phyloP scores from a whole-genome alignment of 176 grass and related monocot genomes.

The Oryza australiensis region DNA sequence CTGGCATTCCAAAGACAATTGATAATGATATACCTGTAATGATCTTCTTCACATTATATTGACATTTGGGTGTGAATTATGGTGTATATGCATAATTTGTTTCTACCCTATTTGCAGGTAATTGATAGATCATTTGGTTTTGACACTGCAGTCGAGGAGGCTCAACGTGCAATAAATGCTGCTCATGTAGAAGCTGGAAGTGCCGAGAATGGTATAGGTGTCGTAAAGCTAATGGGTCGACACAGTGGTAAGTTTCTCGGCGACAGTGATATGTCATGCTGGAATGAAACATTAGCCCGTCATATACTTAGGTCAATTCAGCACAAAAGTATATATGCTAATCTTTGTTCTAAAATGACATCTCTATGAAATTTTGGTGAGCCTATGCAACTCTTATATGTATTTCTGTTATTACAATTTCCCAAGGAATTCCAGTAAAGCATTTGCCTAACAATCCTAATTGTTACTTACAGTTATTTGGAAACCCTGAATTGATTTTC shows the following conservation, averaged over 20 bases:
- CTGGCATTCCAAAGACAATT: conserved; percentile 95
- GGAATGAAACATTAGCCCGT: not conserved
- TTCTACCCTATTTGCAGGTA: conserved; percentile 53
- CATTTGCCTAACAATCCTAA: conserved; percentile 3
- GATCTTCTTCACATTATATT: not conserved
- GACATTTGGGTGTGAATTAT: conserved; percentile 21
- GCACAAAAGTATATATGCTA: not conserved
- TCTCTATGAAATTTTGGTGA: not conserved
- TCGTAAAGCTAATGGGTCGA: conserved; percentile 97
- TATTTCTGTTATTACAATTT: not conserved
- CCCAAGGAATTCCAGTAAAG: not conserved
- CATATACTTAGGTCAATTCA: not conserved
- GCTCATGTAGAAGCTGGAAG: conserved; percentile 98
- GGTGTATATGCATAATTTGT: not conserved
- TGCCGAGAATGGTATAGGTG: conserved; percentile 92
- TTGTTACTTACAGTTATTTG: not conserved
- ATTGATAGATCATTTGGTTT: conserved; percentile 99
- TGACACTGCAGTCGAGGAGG: conserved; percentile 95
- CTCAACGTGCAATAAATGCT: conserved; percentile 96
- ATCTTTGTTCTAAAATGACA: conserved; percentile 12
- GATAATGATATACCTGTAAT: conserved; percentile 94
- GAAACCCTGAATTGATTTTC: not conserved
- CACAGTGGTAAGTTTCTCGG: conserved; percentile 70
- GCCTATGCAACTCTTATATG: conserved; percentile 13
- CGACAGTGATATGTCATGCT: not conserved